Percentiles rank a stretch among this genome's conserved stretches.
These are phyloP conservation scores for Fusarium denticulatum DNA, from an alignment of 2,329 filamentous ascomycete species.

Conservation along the genomic window DNA sequence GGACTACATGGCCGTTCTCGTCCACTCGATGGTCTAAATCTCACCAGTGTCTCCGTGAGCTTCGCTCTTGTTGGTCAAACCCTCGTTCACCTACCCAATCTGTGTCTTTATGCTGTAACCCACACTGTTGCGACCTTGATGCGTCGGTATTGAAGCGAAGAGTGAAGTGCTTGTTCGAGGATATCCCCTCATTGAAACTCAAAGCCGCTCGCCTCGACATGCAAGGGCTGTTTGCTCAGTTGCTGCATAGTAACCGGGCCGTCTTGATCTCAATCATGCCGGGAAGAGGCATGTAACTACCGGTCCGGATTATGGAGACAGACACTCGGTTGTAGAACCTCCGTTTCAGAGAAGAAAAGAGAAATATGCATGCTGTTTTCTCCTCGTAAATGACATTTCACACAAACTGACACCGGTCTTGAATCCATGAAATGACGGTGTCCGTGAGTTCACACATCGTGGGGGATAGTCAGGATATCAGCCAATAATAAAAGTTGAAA, in stretches of 20 bases:
- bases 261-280: slow-evolving; percentile 2
- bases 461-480: not conserved
- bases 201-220: not conserved
- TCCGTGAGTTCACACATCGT: not conserved
- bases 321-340: not conserved
- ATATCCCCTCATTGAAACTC: not conserved
- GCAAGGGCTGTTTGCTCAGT: not conserved
- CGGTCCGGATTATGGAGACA: slow-evolving; percentile 18
- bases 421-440: not conserved
- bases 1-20: not conserved
- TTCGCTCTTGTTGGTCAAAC: not conserved
- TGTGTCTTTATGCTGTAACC: not conserved
- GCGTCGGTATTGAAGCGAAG: not conserved
- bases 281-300: slow-evolving; percentile 3
- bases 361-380: not conserved
- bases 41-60: not conserved
- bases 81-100: not conserved
- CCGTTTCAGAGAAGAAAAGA: not conserved
- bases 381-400: not conserved
- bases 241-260: slow-evolving; percentile 17
- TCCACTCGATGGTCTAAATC: not conserved
- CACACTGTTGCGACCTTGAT: not conserved
- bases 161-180: not conserved
- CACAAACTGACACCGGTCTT: not conserved
- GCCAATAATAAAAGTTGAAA: slow-evolving; percentile 2